Evolutionary conservation across 2,329 filamentous ascomycete species (phyloP), one percentile per base, ranked within the genome.

Genomic region (Cladophialophora bantiana): DNA sequence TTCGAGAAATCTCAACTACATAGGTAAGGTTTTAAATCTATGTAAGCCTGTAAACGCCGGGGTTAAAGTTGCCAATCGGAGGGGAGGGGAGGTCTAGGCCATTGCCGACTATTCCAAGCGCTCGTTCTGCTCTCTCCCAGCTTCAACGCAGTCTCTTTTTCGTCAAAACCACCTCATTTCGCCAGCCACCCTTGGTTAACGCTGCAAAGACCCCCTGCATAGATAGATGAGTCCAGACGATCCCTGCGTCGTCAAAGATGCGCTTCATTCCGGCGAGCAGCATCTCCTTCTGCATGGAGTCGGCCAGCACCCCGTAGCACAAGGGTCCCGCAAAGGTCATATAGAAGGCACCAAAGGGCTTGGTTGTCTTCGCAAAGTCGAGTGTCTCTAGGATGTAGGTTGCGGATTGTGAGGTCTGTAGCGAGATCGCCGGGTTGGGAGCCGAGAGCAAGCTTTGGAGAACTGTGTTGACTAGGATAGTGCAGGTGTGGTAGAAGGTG

Each of bases 311-410:
- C 7, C 60, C 60, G 12, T 62, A 62, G 42, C 32, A 52, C 60
- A 62, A 20, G 10, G 60, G 60, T 7, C 60, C 60, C 12, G 52
- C 60, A 26, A 53, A 62, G 13, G 60, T 55, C 60, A 62, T 62
- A 50, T 55, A 62, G 36, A 62, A 54, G 13, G n/a, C 35, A 9
- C 60, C 60, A n/a, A 62, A 56, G 9, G 60, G 60, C 36, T 55
- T 54, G 9, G 60, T 55, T 5, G 20, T 38, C 13, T 7, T 32
- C 10, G 52, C 50, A 31, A 62, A 62, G 42, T 62, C 60, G 10
- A 62, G 18, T 9, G 60, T 56, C 52, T 50, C 35, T 26, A 62
- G 20, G 26, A 62, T 56, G 20, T 45, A 55, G 18, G 35, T 20
- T 32, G 34, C 50, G 4, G 60, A 54, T n/a, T 62, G 60, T 6